Conservation (phyloP, 2,329 filamentous ascomycete species). For the Sclerotinia subarctica region DNA sequence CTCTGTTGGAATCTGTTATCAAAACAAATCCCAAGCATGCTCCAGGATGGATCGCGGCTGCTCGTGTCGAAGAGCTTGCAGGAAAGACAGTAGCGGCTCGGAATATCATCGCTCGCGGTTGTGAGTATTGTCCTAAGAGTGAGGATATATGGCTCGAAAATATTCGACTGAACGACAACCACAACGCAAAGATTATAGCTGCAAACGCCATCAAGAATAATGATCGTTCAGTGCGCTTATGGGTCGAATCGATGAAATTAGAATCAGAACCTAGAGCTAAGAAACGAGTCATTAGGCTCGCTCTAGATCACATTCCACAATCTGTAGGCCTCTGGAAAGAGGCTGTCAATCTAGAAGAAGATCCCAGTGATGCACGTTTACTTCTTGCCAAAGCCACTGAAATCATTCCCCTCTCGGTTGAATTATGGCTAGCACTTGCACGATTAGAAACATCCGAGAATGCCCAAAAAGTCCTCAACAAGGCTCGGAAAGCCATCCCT, state of each 20-base stretch:
- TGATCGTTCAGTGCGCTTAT: slow-evolving; percentile 79
- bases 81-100: slow-evolving; percentile 88
- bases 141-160: slow-evolving; percentile 97
- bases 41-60: slow-evolving; percentile 92
- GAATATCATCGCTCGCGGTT: slow-evolving; percentile 83
- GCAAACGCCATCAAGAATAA: slow-evolving; percentile 92
- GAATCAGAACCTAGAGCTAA: slow-evolving; percentile 80
- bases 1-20: slow-evolving; percentile 92
- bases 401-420: slow-evolving; percentile 87
- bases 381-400: slow-evolving; percentile 93
- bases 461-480: slow-evolving; percentile 92
- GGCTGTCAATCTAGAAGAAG: slow-evolving; percentile 90
- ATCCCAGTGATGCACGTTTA: slow-evolving; percentile 80
- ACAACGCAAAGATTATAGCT: slow-evolving; percentile 94
- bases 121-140: slow-evolving; percentile 86
- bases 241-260: slow-evolving; percentile 93
- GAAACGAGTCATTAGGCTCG: slow-evolving; percentile 88
- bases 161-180: slow-evolving; percentile 85
- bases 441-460: slow-evolving; percentile 86
- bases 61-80: slow-evolving; percentile 86
- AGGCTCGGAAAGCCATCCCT: slow-evolving; percentile 87
- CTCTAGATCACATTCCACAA: slow-evolving; percentile 87
- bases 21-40: slow-evolving; percentile 95
- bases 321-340: slow-evolving; percentile 98
- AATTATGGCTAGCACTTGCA: slow-evolving; percentile 91